Percentiles rank a stretch among this genome's conserved stretches.
phyloP scores from a whole-genome alignment of 345 rosid species.

The Crucihimalaya himalaica region DNA sequence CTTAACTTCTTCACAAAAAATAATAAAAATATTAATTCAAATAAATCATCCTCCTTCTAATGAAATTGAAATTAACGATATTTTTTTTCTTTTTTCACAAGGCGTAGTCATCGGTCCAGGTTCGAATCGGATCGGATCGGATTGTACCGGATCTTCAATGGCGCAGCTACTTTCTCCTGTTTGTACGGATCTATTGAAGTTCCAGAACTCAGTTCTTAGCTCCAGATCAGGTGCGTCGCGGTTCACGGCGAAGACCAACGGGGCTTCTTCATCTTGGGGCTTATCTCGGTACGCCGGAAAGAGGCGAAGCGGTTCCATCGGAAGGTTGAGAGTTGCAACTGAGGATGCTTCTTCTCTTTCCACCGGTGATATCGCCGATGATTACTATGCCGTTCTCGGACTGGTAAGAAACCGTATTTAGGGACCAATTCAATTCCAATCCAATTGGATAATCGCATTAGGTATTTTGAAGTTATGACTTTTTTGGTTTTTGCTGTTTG shows the following conservation, averaged over 20 bases:
- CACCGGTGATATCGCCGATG: constrained; percentile 60
- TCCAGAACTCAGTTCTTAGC: constrained; percentile 49
- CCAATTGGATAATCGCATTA: neutral
- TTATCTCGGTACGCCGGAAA: constrained; percentile 36
- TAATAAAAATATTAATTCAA: constrained; percentile 25
- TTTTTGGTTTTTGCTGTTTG: no score
- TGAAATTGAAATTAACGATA: constrained; percentile 16
- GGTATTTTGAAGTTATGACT: no score
- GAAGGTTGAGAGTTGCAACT: constrained; percentile 58
- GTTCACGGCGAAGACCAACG: constrained; percentile 34
- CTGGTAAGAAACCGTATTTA: no score
- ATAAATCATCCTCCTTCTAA: neutral
- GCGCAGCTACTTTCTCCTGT: constrained; percentile 79
- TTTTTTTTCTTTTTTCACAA: neutral
- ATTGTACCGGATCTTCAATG: constrained; percentile 45
- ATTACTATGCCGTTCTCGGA: constrained; percentile 86
- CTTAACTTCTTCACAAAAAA: constrained; percentile 46
- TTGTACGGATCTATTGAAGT: constrained; percentile 65
- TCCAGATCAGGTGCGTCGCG: constrained; percentile 44
- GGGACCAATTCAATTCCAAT: neutral
- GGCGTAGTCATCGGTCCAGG: constrained; percentile 14
- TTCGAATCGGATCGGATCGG: neutral
- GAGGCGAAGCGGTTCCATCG: constrained; percentile 37
- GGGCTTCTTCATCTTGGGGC: constrained; percentile 34
- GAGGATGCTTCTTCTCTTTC: constrained; percentile 50